Evolutionary conservation across 2,329 filamentous ascomycete species (phyloP), one percentile per base, ranked within the genome.

Genomic region (Trichophyton verrucosum): DNA sequence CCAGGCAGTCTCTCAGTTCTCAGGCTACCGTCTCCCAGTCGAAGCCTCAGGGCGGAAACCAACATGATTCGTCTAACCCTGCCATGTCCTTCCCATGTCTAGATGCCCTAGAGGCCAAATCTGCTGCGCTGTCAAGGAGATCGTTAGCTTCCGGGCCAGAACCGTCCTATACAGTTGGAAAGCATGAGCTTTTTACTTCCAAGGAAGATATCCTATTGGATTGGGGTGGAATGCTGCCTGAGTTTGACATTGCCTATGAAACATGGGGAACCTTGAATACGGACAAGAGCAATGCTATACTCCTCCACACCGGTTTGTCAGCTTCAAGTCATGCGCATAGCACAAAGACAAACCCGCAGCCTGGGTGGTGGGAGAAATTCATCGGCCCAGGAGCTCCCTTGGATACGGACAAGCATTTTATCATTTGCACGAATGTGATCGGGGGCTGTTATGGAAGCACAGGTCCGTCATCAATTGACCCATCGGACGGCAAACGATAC

Each of bases 281-380:
- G 17, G 85, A 91, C 74, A 87, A 82, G 73, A 89, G 84, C 70
- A 99, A 99, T 73, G 91, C 86, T 3, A 94, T 99, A 64, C 81
- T 99, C 7, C 77, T 99, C 1, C 91, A 97, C 72, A 99, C 94
- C 0, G 94, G 94, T 7, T 81, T 99, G 3, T 96, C 91, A 0
- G 94, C 94, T n/a, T 96, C 91, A 5, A 97, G 91, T 61, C 94
- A 99, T 75, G 94, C 94, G 1, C 91, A 91, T 70, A 96, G 91
- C 61, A 97, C 92, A n/a, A 80, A 83, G 59, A 78, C 80, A 8
- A 99, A 99, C 72, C 82, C 89, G 0, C 88, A 91, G 72, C 87
- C 91, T 0, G 94, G 94, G 2, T 99, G 94, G 94, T 99, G 94
- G 94, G 94, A 99, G 75, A 92, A 88, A 73, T 99, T 99, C 72